These are phyloP conservation scores for Nigrospora osmanthi DNA, from an alignment of 2,329 filamentous ascomycete genomes.

Conservation along the genomic window DNA sequence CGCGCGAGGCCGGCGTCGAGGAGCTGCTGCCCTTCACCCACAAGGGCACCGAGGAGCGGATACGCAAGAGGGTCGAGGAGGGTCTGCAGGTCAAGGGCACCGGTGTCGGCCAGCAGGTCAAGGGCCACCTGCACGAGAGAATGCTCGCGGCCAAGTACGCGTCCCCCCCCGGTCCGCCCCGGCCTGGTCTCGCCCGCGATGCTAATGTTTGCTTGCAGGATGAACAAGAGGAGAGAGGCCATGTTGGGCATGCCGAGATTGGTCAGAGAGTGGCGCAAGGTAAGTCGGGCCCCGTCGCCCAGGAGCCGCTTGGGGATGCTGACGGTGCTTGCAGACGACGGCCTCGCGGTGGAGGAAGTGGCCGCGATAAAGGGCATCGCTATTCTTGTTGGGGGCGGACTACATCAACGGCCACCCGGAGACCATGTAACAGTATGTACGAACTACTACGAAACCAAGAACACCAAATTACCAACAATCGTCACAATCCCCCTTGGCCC, in stretches of 20 bases:
- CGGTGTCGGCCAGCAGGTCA: constrained; percentile 84
- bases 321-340: constrained; percentile 36
- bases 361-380: constrained; percentile 37
- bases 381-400: neutral
- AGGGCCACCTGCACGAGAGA: constrained; percentile 91
- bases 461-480: too few species aligned
- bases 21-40: constrained; percentile 68
- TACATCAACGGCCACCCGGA: neutral
- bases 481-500: too few species aligned
- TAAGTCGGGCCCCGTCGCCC: constrained; percentile 34
- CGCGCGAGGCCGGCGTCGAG: constrained; percentile 69
- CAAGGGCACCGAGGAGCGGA: constrained; percentile 67
- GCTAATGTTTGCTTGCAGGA: constrained; percentile 38
- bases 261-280: constrained; percentile 89
- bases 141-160: constrained; percentile 67
- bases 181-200: constrained; percentile 2
- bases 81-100: constrained; percentile 86
- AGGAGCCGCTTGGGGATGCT: neutral
- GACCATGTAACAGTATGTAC: too few species aligned
- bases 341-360: constrained; percentile 49
- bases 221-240: constrained; percentile 83
- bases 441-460: too few species aligned
- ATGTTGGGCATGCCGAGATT: constrained; percentile 93
- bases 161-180: constrained; percentile 1
- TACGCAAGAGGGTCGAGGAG: constrained; percentile 66